Evolutionary conservation across 768 basidiomycete genomes (phyloP), one percentile per base, ranked within the genome.

Genomic region (Lactarius vividus): DNA sequence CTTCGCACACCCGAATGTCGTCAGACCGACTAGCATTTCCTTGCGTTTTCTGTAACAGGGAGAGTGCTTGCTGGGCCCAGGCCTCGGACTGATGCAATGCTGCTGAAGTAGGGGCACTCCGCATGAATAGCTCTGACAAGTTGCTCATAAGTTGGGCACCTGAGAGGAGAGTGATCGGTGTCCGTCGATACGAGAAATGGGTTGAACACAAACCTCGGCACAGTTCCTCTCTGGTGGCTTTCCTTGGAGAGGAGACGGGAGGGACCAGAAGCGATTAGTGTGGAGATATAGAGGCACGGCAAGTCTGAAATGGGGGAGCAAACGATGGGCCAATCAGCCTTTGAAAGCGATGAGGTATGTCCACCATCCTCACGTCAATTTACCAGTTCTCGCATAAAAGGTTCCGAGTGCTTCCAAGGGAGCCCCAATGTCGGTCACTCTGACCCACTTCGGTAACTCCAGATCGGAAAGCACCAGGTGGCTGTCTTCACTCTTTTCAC

Each of bases 281-380:
- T 87, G 86, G 11, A 88, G 77, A 73, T 89, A 89, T 6, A 90
- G 79, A 2, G 84, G 82, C 71, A 86, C 77, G 0, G 89, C 88
- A 68, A 82, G 86, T 28, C 88, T 90, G 62, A 58, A 1, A 16
- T 13, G 13, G 15, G 55, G 29, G 3, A 10, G 44, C 26, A 59
- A 40, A 59, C 52, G 39, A 62, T 57, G 44, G 33, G 55, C 28
- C 33, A 46, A 71, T 61, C 31, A 65, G 39, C 57, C 49, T 9
- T 20, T 74, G 62, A 53, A 65, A 69, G n/a, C 61, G 44, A 29
- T 57, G 54, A 15, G 39, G 26, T 3, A 61, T 35, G n/a, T 59
- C 33, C 1, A 44, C 20, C 37, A 18, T n/a, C 77, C 83, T 65
- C 72, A 88, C 86, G 86, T 82, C n/a, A 79, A 69, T 63, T 83